phyloP scores from a whole-genome alignment of 805 yeast species.

The Teunomyces aglyptinius region DNA sequence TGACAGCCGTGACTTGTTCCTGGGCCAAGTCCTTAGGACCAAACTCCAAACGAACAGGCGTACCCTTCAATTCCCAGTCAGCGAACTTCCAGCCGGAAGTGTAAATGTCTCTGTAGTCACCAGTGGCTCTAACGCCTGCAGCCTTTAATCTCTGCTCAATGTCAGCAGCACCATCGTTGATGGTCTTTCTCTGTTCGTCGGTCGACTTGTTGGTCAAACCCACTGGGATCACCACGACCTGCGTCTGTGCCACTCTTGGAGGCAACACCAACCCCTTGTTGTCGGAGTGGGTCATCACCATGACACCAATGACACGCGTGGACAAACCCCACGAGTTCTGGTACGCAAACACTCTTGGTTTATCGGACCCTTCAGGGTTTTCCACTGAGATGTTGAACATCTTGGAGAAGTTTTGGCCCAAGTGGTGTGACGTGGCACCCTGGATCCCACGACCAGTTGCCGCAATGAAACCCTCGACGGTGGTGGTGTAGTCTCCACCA shows the following conservation, averaged over 20 bases:
- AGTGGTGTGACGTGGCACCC: constrained; percentile 97
- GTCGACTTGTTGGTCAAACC: constrained; percentile 89
- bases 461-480: constrained; percentile 95
- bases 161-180: constrained; percentile 66
- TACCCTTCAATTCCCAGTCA: constrained; percentile 95
- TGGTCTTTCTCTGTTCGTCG: constrained; percentile 67
- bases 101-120: constrained; percentile 91
- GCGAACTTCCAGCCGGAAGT: constrained; percentile 99
- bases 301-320: constrained; percentile 97
- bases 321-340: constrained; percentile 99
- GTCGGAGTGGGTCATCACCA: constrained; percentile 98
- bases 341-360: constrained; percentile 83
- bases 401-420: constrained; percentile 97
- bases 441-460: constrained; percentile 99
- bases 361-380: constrained; percentile 87
- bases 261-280: constrained; percentile 98
- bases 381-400: constrained; percentile 97
- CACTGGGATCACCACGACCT: constrained; percentile 90
- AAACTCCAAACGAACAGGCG: constrained; percentile 87
- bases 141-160: constrained; percentile 61
- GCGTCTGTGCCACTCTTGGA: constrained; percentile 92
- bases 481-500: constrained; percentile 94
- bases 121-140: constrained; percentile 69
- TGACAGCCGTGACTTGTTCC: constrained; percentile 78
- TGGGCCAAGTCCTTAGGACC: constrained; percentile 94